Evolutionary conservation across 78 protist genomes (phyloP).

Genomic region (Bodo saltans): DNA sequence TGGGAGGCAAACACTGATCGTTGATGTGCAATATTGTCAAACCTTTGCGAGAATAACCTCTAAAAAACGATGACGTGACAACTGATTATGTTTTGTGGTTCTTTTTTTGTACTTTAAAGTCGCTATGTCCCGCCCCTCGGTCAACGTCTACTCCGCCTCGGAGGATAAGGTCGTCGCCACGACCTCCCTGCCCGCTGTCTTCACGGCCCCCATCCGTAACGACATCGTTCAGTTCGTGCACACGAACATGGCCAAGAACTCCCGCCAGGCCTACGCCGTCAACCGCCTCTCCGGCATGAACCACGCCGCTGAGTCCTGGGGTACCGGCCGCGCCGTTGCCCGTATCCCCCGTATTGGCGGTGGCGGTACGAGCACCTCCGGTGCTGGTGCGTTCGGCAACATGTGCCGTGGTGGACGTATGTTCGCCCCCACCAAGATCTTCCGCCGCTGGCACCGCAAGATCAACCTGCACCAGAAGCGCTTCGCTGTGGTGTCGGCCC

Average conservation of each 20-base stretch:
- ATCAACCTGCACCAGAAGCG: constrained; percentile 90
- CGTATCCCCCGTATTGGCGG: constrained; percentile 99
- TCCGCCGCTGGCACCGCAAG: constrained; percentile 94
- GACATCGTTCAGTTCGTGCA: constrained; percentile 88
- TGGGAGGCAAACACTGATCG: too few relatives aligned
- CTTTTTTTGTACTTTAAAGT: not conserved
- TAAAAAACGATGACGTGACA: too few relatives aligned
- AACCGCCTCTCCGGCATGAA: constrained; percentile 87
- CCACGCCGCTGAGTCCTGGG: constrained; percentile 99
- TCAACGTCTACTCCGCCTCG: not conserved
- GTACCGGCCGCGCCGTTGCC: constrained; percentile 99
- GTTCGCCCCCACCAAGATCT: constrained; percentile 97
- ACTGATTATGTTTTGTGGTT: not conserved
- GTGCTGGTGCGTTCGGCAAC: constrained; percentile 99
- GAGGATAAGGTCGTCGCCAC: constrained; percentile 31
- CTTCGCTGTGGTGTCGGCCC: constrained; percentile 93
- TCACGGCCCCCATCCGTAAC: constrained; percentile 88
- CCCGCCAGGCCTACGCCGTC: constrained; percentile 91
- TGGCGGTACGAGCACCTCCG: constrained; percentile 96
- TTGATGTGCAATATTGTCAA: too few relatives aligned
- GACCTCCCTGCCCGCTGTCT: constrained; percentile 81
- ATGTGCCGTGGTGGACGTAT: constrained; percentile 97
- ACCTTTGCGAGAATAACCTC: too few relatives aligned
- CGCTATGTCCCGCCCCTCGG: constrained; percentile 6
- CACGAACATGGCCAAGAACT: constrained; percentile 90